Evolutionary conservation across 169 alveolate species (phyloP).

Genomic region (Babesia microti): DNA sequence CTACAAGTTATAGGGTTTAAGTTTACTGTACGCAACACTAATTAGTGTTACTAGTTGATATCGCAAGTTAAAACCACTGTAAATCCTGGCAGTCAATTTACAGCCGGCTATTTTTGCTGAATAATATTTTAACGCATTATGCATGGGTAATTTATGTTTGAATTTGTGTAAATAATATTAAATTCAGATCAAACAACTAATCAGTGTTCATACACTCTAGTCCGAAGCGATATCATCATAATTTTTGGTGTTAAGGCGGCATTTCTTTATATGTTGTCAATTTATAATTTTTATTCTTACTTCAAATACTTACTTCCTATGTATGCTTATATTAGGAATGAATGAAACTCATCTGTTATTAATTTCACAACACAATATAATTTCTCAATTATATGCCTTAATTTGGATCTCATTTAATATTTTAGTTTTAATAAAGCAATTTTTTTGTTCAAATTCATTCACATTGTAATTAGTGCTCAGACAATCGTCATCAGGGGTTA

Average conservation of each 20-base stretch:
- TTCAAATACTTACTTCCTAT: background rate
- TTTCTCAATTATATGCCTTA: background rate
- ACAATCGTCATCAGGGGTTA: too few relatives aligned
- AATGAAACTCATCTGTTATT: slow-evolving; percentile 1
- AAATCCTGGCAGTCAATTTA: slow-evolving; percentile 1
- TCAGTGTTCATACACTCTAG: slow-evolving; percentile 53
- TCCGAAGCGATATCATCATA: slow-evolving; percentile 46
- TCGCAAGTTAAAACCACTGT: too few relatives aligned
- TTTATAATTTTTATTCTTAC: slow-evolving; percentile 47
- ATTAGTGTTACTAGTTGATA: too few relatives aligned
- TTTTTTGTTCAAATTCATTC: too few relatives aligned
- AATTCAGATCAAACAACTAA: slow-evolving; percentile 31
- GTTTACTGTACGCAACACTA: too few relatives aligned
- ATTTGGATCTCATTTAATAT: background rate
- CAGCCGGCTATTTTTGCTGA: background rate
- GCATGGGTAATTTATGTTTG: background rate
- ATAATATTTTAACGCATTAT: background rate
- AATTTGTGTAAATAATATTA: background rate
- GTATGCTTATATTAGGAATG: background rate
- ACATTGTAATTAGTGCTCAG: too few relatives aligned
- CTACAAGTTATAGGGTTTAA: too few relatives aligned
- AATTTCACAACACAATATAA: background rate
- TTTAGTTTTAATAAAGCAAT: background rate
- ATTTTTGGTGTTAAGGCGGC: too few relatives aligned
- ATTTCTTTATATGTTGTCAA: too few relatives aligned